Conservation (phyloP, 2,329 filamentous ascomycete species). For the Ustulina deusta region DNA sequence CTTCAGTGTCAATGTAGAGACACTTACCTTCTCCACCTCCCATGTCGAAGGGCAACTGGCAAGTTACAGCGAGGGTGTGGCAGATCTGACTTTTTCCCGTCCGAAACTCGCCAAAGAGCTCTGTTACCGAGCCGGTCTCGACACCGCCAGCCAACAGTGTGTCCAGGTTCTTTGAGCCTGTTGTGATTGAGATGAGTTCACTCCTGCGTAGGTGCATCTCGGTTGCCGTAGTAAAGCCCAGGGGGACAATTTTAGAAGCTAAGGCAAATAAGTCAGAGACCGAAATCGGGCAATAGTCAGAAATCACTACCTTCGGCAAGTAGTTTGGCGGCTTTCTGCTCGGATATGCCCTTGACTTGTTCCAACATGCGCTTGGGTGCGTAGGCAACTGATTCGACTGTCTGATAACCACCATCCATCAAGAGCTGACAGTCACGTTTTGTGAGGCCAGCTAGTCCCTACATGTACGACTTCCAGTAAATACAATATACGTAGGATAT, state of each 20-base stretch:
- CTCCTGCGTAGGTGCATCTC: slow-evolving; percentile 98
- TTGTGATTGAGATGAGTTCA: slow-evolving; percentile 97
- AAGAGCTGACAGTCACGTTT: slow-evolving; percentile 95
- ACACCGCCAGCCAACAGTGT: slow-evolving; percentile 93
- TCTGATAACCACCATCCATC: slow-evolving; percentile 92
- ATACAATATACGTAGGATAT: background rate
- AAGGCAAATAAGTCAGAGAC: slow-evolving; percentile 29
- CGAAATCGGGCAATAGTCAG: background rate
- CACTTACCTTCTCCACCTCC: slow-evolving; percentile 98
- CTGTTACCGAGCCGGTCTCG: slow-evolving; percentile 97
- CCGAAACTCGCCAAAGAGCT: slow-evolving; percentile 97
- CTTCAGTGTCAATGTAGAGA: slow-evolving; percentile 97
- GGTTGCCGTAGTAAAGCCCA: slow-evolving; percentile 98
- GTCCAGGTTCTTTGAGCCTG: slow-evolving; percentile 96
- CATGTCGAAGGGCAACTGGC: slow-evolving; percentile 98
- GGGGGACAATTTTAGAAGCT: slow-evolving; percentile 96
- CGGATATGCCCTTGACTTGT: slow-evolving; percentile 97
- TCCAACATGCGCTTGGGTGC: slow-evolving; percentile 86
- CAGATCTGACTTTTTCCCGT: slow-evolving; percentile 99
- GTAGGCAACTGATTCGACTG: slow-evolving; percentile 95
- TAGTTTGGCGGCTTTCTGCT: slow-evolving; percentile 94
- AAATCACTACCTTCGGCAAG: slow-evolving; percentile 79
- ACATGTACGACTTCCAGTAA: background rate
- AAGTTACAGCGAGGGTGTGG: slow-evolving; percentile 97
- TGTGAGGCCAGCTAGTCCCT: slow-evolving; percentile 92